Conservation (phyloP, 108 stramenopile genomes). For the Ochromonas danica region DNA sequence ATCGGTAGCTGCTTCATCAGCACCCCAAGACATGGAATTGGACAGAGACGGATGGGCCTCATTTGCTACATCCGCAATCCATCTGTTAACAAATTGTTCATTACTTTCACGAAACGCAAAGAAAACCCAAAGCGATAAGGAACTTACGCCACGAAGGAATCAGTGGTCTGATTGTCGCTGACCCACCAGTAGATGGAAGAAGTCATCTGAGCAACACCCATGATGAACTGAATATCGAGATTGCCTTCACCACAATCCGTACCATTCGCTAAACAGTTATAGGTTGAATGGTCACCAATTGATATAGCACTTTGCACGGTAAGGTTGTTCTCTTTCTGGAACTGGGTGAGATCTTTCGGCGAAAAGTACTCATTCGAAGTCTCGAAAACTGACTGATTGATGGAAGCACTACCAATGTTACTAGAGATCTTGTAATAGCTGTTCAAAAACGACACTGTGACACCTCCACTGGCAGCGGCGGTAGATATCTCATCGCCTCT, state of each 20-base stretch:
- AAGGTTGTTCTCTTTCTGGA: not conserved
- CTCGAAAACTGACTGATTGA: slow-evolving; percentile 32
- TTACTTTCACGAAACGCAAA: no score
- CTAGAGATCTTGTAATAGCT: not conserved
- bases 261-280: not conserved
- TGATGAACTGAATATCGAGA: slow-evolving; percentile 29
- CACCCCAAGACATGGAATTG: slow-evolving; percentile 11
- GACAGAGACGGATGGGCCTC: not conserved
- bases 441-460: slow-evolving; percentile 3
- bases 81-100: slow-evolving; percentile 8
- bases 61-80: not conserved
- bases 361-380: slow-evolving; percentile 6
- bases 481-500: not conserved
- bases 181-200: slow-evolving; percentile 10
- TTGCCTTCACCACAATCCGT: slow-evolving; percentile 21
- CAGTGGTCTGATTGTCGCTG: no score
- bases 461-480: not conserved
- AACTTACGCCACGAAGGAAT: no score
- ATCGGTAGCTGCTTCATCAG: not conserved
- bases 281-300: not conserved
- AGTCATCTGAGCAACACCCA: not conserved
- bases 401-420: not conserved
- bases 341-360: not conserved
- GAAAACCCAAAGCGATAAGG: no score
- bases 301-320: not conserved